Conservation (phyloP, 108 stramenopile genomes). For the Pinguiococcus pyrenoidosus region DNA sequence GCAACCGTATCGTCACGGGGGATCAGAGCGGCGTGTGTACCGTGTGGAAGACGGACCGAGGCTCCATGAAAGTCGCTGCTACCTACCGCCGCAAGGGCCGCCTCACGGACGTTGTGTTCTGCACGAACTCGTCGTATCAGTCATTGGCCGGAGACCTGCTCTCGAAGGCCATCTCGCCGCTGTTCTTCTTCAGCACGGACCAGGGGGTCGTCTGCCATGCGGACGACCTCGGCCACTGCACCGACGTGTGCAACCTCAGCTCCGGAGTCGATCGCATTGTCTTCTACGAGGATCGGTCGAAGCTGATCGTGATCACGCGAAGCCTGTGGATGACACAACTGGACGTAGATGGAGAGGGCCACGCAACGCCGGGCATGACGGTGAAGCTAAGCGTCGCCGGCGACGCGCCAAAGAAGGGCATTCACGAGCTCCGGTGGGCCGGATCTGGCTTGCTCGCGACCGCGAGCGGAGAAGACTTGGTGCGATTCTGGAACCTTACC, state of each 20-base stretch:
- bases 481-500: constrained; percentile 40
- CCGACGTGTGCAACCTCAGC: constrained; percentile 27
- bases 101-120: constrained; percentile 27
- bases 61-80: constrained; percentile 5
- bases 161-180: constrained; percentile 12
- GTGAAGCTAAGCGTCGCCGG: constrained; percentile 34
- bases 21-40: constrained; percentile 6
- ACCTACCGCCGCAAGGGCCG: constrained; percentile 16
- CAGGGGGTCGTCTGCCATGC: constrained; percentile 28
- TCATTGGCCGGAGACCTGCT: neutral
- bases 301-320: constrained; percentile 34
- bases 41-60: constrained; percentile 34
- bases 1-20: neutral
- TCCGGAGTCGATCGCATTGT: constrained; percentile 22
- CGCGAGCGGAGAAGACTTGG: constrained; percentile 33
- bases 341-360: constrained; percentile 26
- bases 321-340: constrained; percentile 24
- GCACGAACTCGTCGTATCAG: constrained; percentile 3
- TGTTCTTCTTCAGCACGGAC: constrained; percentile 36
- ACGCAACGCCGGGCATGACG: constrained; percentile 26
- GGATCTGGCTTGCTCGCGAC: constrained; percentile 43
- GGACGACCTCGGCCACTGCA: constrained; percentile 41
- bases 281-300: constrained; percentile 22
- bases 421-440: constrained; percentile 24
- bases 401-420: constrained; percentile 9